phyloP scores from a whole-genome alignment of 164 flowering plant species.

The Platanus orientalis region DNA sequence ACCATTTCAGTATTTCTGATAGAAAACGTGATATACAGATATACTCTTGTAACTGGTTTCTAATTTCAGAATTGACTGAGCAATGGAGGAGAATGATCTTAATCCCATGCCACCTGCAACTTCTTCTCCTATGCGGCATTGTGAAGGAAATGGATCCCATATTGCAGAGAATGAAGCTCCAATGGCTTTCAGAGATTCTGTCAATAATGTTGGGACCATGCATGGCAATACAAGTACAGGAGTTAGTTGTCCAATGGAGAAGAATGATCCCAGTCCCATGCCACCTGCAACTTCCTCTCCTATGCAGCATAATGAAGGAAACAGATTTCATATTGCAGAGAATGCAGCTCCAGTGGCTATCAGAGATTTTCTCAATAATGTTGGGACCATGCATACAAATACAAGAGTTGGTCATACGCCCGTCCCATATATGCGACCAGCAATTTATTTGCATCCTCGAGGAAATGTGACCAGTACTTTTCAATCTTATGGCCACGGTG shows the following conservation, averaged over 20 bases:
- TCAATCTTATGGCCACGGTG: neutral
- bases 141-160: neutral
- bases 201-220: neutral
- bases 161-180: conserved; percentile 1
- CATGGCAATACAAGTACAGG: neutral
- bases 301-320: neutral
- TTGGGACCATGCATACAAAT: neutral
- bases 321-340: neutral
- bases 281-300: neutral
- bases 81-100: neutral
- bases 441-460: conserved; percentile 1
- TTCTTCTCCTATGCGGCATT: neutral
- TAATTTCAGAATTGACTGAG: too few relatives aligned
- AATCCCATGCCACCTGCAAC: neutral
- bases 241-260: neutral
- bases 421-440: neutral
- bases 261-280: neutral
- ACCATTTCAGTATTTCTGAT: neutral
- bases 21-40: neutral
- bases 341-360: conserved; percentile 1
- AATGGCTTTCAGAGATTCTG: neutral
- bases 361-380: neutral
- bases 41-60: too few relatives aligned
- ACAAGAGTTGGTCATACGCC: conserved; percentile 4
- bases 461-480: neutral